Conservation (phyloP, 2,329 filamentous ascomycete genomes). For the Trichoderma harzianum region DNA sequence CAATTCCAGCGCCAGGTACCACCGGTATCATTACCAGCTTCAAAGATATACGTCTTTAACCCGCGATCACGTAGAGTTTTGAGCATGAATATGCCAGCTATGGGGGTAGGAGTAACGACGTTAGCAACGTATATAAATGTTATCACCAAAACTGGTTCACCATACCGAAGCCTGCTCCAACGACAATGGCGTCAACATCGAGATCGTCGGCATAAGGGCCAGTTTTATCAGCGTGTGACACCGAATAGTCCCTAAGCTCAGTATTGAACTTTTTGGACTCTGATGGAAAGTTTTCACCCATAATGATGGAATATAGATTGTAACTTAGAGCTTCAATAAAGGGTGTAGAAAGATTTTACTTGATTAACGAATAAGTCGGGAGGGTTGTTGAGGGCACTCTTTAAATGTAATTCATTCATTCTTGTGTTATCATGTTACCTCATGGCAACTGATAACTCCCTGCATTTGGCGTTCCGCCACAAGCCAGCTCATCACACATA, state of each 20-base stretch:
- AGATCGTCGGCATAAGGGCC: conserved; percentile 43
- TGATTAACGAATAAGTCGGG: background rate
- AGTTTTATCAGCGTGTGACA: conserved; percentile 27
- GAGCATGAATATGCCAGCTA: conserved; percentile 48
- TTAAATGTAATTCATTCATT: background rate
- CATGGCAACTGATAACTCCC: background rate
- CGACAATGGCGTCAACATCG: conserved; percentile 43
- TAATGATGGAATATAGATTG: background rate
- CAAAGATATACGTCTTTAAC: conserved; percentile 47
- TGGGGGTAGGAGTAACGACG: too few relatives aligned
- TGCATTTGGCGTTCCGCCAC: background rate
- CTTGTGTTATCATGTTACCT: background rate
- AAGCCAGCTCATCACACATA: background rate
- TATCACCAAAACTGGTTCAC: background rate
- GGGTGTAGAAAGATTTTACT: background rate
- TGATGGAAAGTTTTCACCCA: background rate
- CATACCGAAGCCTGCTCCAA: conserved; percentile 45
- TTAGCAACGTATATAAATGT: background rate
- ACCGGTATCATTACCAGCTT: conserved; percentile 49
- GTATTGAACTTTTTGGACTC: conserved; percentile 39
- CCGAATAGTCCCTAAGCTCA: conserved; percentile 38
- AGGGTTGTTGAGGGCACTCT: background rate
- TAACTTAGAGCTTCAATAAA: background rate
- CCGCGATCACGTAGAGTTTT: conserved; percentile 50
- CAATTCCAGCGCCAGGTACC: conserved; percentile 57